Conservation (phyloP, 202 grass and related monocot genomes). For the Setaria viridis region DNA sequence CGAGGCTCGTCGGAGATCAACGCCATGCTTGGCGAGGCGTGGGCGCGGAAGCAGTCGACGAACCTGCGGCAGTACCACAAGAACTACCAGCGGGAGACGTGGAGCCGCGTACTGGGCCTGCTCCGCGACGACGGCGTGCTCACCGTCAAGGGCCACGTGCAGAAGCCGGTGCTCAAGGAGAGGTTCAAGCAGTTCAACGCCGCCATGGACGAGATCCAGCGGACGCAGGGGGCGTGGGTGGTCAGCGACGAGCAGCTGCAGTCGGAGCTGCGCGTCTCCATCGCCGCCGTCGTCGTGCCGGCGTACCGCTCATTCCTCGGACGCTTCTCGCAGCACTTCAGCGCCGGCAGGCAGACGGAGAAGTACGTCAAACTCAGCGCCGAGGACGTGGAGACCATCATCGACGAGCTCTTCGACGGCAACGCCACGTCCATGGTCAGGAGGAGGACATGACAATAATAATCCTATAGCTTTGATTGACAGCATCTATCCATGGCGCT, state of each 20-base stretch:
- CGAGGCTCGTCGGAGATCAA: slow-evolving; percentile 72
- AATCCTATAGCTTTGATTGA: not conserved
- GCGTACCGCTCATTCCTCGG: slow-evolving; percentile 86
- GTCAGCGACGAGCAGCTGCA: slow-evolving; percentile 85
- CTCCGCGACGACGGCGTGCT: slow-evolving; percentile 74
- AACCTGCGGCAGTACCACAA: slow-evolving; percentile 88
- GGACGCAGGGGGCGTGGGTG: slow-evolving; percentile 79
- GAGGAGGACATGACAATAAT: slow-evolving; percentile 50
- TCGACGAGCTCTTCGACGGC: slow-evolving; percentile 90
- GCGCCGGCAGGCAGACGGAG: slow-evolving; percentile 76
- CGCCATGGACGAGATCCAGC: slow-evolving; percentile 87
- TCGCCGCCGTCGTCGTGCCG: slow-evolving; percentile 78
- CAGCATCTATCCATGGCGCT: not conserved
- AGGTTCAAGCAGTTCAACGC: slow-evolving; percentile 89
- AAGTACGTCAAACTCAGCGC: slow-evolving; percentile 86
- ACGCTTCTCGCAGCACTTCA: slow-evolving; percentile 72
- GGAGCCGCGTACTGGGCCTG: slow-evolving; percentile 68
- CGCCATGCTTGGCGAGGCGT: slow-evolving; percentile 69
- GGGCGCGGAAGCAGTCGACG: slow-evolving; percentile 82
- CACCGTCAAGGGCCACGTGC: slow-evolving; percentile 69
- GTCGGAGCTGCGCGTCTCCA: slow-evolving; percentile 87
- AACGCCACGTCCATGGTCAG: slow-evolving; percentile 64
- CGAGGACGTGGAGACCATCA: slow-evolving; percentile 73
- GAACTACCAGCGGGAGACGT: slow-evolving; percentile 97
- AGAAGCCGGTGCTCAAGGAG: slow-evolving; percentile 91